Evolutionary conservation across 306 rosid species (phyloP), one percentile per base, ranked within the genome.

Genomic region (Medicago arabica): DNA sequence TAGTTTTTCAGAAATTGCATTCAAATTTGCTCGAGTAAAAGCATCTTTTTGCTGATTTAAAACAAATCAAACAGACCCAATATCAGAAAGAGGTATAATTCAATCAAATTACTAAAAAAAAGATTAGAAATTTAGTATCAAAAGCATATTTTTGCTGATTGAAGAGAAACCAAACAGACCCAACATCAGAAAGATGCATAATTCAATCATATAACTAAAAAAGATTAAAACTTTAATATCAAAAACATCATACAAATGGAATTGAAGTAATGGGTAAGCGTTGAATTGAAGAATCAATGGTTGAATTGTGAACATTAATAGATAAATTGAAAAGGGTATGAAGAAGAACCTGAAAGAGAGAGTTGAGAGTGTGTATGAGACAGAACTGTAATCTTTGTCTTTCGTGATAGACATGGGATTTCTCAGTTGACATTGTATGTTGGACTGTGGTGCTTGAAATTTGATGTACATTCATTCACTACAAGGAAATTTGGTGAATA

Each of bases 381-480:
- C 99, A 95, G 72, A 83, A 92, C 81, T 95, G 99, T 34, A 95
- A 82, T 57, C 72, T 86, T 72, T 95, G 99, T 62, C 86, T 81
- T 82, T 95, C 97, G 79, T 92, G 99, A 78, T 95, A 95, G 69
- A 92, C 74, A 78, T 76, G 79, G 77, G 85, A 50, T 38, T 74
- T 75, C 58, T 83, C 62, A 36, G 47, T 76, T 39, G 89, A 61
- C 99, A 92, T 95, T 43, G 61, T 11, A 11, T 12, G 3, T 61
- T 60, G 50, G 44, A 55, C 57, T 57, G 36, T 17, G 61, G 6
- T 34, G 9, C 38, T 25, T 31, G 9, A 57, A 46, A 44, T 58
- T 77, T 14, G 59, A 67, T 41, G 53, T 10, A 11, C n/a, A 38
- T 40, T 17, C 51, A 65, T 34, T 10, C 51, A 65, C 51, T 10